Evolutionary conservation across 768 basidiomycete genomes (phyloP).

Genomic region (Termitomyces sp.): DNA sequence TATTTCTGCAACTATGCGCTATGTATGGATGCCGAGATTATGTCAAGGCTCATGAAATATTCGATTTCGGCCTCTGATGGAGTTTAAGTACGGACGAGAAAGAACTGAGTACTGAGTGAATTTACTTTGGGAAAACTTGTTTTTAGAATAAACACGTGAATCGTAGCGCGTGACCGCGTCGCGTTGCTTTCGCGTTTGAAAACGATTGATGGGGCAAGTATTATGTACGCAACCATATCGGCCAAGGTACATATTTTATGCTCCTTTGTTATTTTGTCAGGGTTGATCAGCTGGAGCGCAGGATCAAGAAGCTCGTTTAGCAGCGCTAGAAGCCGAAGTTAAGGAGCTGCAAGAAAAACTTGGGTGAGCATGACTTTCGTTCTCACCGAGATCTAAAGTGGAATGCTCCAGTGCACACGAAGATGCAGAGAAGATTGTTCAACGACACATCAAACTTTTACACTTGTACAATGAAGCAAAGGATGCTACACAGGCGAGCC

Average conservation of each 20-base stretch:
- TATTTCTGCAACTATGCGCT: background rate
- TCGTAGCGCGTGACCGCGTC: background rate
- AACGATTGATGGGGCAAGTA: background rate
- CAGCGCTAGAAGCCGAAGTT: slow-evolving; percentile 21
- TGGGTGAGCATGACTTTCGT: slow-evolving; percentile 15
- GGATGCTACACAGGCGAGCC: slow-evolving; percentile 68
- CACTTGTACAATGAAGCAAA: slow-evolving; percentile 81
- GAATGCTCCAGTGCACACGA: slow-evolving; percentile 14
- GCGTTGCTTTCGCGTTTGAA: background rate
- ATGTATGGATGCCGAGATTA: too few relatives aligned
- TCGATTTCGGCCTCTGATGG: too few relatives aligned
- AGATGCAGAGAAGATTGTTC: slow-evolving; percentile 30
- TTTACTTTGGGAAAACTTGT: too few relatives aligned
- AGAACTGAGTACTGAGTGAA: too few relatives aligned
- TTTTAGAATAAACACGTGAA: background rate
- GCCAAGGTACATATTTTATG: slow-evolving; percentile 15
- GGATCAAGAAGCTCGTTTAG: slow-evolving; percentile 21
- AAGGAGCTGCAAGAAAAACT: slow-evolving; percentile 20
- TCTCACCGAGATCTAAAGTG: background rate
- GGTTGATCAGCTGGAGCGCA: background rate
- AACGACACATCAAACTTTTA: slow-evolving; percentile 62
- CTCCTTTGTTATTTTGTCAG: background rate
- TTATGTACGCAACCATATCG: slow-evolving; percentile 23
- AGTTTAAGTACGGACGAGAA: too few relatives aligned
- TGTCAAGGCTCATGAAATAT: too few relatives aligned